A percentile compares a stretch with the other conserved stretches of the same genome.
Evolutionary conservation across 108 stramenopile genomes (phyloP).

Genomic region (Aurantiochytrium sp.): DNA sequence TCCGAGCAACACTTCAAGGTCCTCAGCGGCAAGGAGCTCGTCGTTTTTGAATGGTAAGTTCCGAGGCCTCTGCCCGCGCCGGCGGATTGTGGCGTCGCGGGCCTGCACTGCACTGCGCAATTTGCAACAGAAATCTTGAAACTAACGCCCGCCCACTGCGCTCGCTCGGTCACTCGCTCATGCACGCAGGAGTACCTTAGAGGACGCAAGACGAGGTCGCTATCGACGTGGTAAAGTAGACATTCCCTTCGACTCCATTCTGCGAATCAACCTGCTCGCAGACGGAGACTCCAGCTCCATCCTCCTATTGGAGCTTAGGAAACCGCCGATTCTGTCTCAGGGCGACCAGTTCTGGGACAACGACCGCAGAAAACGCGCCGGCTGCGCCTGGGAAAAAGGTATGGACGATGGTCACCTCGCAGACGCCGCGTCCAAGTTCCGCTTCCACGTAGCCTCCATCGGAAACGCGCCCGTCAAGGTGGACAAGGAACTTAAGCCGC

Average conservation of each 20-base stretch:
- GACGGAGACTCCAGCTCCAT: not conserved
- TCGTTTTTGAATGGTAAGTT: slow-evolving; percentile 29
- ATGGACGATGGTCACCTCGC: not conserved
- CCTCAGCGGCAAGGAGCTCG: slow-evolving; percentile 17
- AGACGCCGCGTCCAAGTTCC: not conserved
- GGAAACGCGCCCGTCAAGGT: not conserved
- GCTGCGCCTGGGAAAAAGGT: not conserved
- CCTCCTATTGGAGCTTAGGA: not conserved
- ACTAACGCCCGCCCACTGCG: too few species aligned
- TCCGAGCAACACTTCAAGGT: slow-evolving; percentile 16
- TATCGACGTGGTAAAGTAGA: slow-evolving; percentile 27
- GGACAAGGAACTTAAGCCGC: not conserved
- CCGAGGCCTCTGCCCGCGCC: too few species aligned
- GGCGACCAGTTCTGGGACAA: slow-evolving; percentile 25
- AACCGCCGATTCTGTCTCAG: not conserved
- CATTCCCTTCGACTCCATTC: not conserved
- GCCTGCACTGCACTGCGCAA: too few species aligned
- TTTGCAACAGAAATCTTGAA: too few species aligned
- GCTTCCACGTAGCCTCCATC: not conserved
- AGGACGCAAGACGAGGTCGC: not conserved
- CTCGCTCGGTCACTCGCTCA: not conserved
- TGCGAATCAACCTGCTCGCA: not conserved
- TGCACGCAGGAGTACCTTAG: not conserved
- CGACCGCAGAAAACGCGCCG: not conserved
- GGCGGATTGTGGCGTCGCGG: too few species aligned